These are phyloP conservation scores for Penicillium polonicum DNA, from an alignment of 2,329 filamentous ascomycete species.

Conservation along the genomic window DNA sequence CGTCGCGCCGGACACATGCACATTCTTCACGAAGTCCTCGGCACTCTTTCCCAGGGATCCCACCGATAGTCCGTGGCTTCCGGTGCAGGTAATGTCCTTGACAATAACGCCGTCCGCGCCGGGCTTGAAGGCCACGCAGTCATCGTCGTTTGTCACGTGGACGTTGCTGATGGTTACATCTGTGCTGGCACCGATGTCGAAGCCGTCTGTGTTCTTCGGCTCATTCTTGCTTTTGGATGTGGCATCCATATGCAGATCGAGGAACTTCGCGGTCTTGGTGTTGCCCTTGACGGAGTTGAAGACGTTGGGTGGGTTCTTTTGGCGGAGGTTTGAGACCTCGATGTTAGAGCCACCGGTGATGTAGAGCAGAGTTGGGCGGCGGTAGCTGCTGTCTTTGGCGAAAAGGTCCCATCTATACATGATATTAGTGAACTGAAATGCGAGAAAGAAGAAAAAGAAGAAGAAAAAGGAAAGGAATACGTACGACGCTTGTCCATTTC, in stretches of 20 bases:
- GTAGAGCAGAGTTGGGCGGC: constrained; percentile 45
- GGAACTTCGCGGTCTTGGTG: constrained; percentile 38
- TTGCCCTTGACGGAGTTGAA: constrained; percentile 44
- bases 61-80: constrained; percentile 50
- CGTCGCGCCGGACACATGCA: constrained; percentile 42
- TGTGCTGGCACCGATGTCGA: constrained; percentile 43
- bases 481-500: constrained; percentile 47
- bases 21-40: constrained; percentile 46
- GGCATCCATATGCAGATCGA: constrained; percentile 41
- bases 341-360: constrained; percentile 43
- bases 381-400: constrained; percentile 39
- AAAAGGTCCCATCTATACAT: constrained; percentile 41
- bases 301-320: constrained; percentile 49
- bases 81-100: constrained; percentile 45
- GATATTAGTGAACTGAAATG: not conserved
- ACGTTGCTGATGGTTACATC: constrained; percentile 40
- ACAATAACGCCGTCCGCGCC: constrained; percentile 44
- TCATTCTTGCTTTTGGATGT: constrained; percentile 40
- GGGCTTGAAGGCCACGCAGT: constrained; percentile 49
- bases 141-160: constrained; percentile 46
- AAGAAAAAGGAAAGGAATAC: not conserved
- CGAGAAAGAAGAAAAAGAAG: too few relatives aligned
- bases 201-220: constrained; percentile 47
- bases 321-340: constrained; percentile 37
- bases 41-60: constrained; percentile 46